Evolutionary conservation across 2,329 filamentous ascomycete species (phyloP).

Genomic region (Thelonectria olida): DNA sequence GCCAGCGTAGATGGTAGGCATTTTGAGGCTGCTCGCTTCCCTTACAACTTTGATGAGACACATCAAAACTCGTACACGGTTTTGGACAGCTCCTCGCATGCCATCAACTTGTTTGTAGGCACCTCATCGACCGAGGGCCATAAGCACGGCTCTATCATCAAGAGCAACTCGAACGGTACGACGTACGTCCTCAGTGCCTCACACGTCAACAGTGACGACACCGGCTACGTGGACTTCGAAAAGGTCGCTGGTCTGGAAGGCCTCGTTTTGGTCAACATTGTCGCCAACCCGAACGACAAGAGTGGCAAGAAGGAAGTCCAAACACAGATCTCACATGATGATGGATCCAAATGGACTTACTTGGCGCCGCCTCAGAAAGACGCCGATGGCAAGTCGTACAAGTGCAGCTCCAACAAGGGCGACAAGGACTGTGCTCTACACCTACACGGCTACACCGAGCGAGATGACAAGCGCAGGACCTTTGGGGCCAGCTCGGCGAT

Average conservation of each 20-base stretch:
- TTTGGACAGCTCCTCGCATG: constrained; percentile 92
- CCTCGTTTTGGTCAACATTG: constrained; percentile 85
- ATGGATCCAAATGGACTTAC: constrained; percentile 87
- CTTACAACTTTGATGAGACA: constrained; percentile 80
- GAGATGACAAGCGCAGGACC: constrained; percentile 81
- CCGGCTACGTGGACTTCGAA: constrained; percentile 92
- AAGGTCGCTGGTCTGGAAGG: constrained; percentile 94
- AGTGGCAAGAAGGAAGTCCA: constrained; percentile 88
- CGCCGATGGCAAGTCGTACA: constrained; percentile 74
- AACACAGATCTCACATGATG: constrained; percentile 95
- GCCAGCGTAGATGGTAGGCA: constrained; percentile 84
- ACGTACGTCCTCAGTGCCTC: constrained; percentile 87
- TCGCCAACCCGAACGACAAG: constrained; percentile 75
- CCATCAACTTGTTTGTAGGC: constrained; percentile 92
- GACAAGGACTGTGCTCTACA: constrained; percentile 82
- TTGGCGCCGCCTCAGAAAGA: constrained; percentile 78
- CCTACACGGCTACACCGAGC: constrained; percentile 95
- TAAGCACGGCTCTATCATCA: constrained; percentile 87
- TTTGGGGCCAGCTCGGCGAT: constrained; percentile 90
- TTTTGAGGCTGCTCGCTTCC: constrained; percentile 88
- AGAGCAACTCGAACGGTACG: constrained; percentile 98
- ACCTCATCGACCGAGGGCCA: constrained; percentile 72
- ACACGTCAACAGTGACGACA: constrained; percentile 81
- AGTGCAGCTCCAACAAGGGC: constrained; percentile 69
- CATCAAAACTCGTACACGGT: constrained; percentile 90